Evolutionary conservation across 1,284 basidiomycete genomes (phyloP), one percentile per base, ranked within the genome.

Genomic region (Mycocalia duriaeana): DNA sequence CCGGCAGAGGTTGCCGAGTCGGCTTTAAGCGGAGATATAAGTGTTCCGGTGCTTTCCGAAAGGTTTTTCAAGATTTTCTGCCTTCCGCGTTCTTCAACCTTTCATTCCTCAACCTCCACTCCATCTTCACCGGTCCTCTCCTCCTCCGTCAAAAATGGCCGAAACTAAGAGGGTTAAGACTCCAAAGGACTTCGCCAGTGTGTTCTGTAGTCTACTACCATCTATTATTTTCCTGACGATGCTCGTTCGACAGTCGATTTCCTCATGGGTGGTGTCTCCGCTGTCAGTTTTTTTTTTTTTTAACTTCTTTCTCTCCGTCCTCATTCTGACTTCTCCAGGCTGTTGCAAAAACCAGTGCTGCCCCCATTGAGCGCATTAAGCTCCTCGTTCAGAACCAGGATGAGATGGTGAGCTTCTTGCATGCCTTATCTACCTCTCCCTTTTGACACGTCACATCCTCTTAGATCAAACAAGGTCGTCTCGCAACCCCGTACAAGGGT

Each of bases 281-380:
- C 89, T 63, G 88, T 91, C 68, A 45, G 87, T 76, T 47, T 53
- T 55, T 44, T 23, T 35, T 55, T 46, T 57, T 28, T 44, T 42
- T 46, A 45, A 41, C 18, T 42, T 22, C 4, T 48, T 42, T 35
- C 44, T 47, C 53, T 50, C 48, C 63, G 42, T 54, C n/a, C n/a
- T n/a, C n/a, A n/a, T n/a, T n/a, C n/a, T n/a, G n/a, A n/a, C 41
- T 36, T 42, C 48, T 51, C 61, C 52, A 91, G 88, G 94, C 94
- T 59, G 91, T 97, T 70, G 89, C 94, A 50, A 98, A 98, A 83
- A 97, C 94, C 55, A 90, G 89, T 59, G 94, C 94, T 62, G 94
- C 94, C 54, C 94, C 95, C 75, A 97, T 98, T 66, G 94, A 98
- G 84, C 93, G 94, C 70, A 94, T 98, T 75, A 98, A 93, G 85